Base-by-base conservation (phyloP, 257 asterid species). In the Scutellaria minor region DNA sequence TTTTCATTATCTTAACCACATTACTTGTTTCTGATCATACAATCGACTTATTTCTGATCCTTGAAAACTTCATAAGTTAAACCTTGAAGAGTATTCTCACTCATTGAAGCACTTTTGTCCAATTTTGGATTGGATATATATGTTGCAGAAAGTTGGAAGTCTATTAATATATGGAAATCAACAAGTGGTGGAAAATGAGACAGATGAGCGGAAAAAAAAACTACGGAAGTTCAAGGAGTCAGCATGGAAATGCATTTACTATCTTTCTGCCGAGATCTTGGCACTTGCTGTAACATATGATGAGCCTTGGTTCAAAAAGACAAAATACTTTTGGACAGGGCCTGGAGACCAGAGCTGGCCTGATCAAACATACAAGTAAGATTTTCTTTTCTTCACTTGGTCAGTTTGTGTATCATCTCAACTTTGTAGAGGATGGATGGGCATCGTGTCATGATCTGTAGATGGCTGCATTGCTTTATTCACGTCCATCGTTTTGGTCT, bases 271-370 rank as follows among this genome's bases (percentile, higher is more conserved):
- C 9, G 99, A 95, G 83, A 45, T 88, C 53, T 84, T 95, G 67
- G 95, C 97, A 40, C 84, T 92, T 75, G 81, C 81, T 1, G 98
- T 95, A 76, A 92, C 97, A 61, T 95, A 86, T 82, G 76, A 95
- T 13, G 99, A 95, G 85, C 99, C 98, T 66, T 95, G 96, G 96
- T 88, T 92, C 85, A 84, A 6, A 63, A 77, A 84, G 48, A 92
- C 99, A 41, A 88, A 62, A 77, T 90, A 83, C 83, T 95, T 91
- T 70, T 95, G 98, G 98, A 82, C 81, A 2, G 99, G 99, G 51
- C 98, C 99, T 39, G 98, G 94, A 44, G 73, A 88, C 76, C 97
- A 88, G 82, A 83, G 75, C 71, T 95, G 99, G 99, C 99, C 99
- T 58, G 91, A 88, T 72, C 99, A 88, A 75, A 79, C 80, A 77